phyloP scores from a whole-genome alignment of 805 yeast species.

The Candida mattraensis region DNA sequence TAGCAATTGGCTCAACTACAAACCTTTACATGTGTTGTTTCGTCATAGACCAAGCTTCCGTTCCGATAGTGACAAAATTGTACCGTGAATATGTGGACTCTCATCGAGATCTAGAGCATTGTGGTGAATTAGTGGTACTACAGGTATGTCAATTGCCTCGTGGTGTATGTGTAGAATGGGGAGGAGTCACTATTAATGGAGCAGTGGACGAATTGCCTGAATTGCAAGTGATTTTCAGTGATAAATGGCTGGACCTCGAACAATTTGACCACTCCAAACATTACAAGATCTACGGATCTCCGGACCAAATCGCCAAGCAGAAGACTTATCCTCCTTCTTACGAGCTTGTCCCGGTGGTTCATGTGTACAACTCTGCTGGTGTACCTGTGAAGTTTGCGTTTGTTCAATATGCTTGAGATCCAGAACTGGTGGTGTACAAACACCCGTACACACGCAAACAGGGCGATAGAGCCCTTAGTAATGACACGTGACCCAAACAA shows the following conservation, averaged over 20 bases:
- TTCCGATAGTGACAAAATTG: constrained; percentile 33
- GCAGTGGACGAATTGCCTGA: constrained; percentile 35
- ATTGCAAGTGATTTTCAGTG: constrained; percentile 7
- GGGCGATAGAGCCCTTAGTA: constrained; percentile 1
- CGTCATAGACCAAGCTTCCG: constrained; percentile 38
- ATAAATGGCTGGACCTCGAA: too few relatives aligned
- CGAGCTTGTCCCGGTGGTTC: constrained; percentile 25
- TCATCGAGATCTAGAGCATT: constrained; percentile 6
- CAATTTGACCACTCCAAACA: constrained; percentile 21
- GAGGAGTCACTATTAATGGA: constrained; percentile 54
- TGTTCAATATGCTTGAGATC: too few relatives aligned
- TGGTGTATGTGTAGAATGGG: constrained; percentile 71
- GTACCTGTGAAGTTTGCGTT: too few relatives aligned
- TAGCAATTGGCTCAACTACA: constrained; percentile 46
- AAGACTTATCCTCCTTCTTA: constrained; percentile 21
- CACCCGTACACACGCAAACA: constrained; percentile 1
- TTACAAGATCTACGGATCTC: constrained; percentile 25
- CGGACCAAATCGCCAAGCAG: constrained; percentile 1
- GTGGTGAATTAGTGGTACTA: constrained; percentile 45
- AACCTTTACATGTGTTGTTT: constrained; percentile 57
- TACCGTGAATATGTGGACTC: constrained; percentile 46
- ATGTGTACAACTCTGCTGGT: constrained; percentile 14
- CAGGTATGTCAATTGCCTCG: constrained; percentile 61
- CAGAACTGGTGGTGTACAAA: constrained; percentile 1
- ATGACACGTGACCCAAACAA: constrained; percentile 11